These are phyloP conservation scores for Globisporangium carolinianum DNA, from an alignment of 352 stramenopile species.

Conservation along the genomic window DNA sequence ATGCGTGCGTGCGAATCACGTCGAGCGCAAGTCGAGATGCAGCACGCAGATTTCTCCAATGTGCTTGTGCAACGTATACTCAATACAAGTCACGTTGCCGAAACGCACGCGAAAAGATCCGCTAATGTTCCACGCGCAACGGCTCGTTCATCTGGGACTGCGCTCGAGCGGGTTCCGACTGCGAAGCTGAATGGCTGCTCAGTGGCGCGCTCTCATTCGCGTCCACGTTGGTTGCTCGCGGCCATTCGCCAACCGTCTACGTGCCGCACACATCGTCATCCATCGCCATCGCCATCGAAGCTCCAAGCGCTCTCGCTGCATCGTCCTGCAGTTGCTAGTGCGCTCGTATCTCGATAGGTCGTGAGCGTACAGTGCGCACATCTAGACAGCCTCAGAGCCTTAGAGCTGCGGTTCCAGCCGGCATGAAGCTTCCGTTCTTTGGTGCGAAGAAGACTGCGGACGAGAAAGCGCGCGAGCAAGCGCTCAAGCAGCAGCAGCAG, in stretches of 20 bases:
- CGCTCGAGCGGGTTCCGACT: too few relatives aligned
- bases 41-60: too few relatives aligned
- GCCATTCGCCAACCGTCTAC: neutral
- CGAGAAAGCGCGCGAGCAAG: conserved; percentile 4
- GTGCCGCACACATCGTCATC: neutral
- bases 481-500: conserved; percentile 10
- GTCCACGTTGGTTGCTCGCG: neutral
- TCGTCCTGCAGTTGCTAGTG: too few relatives aligned
- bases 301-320: neutral
- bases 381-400: neutral
- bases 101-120: too few relatives aligned
- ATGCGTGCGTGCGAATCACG: too few relatives aligned
- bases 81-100: too few relatives aligned
- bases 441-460: conserved; percentile 6
- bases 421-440: conserved; percentile 11
- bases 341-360: neutral
- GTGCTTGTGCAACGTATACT: too few relatives aligned
- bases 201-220: neutral
- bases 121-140: too few relatives aligned
- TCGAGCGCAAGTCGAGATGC: too few relatives aligned
- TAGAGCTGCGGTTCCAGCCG: neutral
- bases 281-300: neutral
- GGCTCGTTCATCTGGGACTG: too few relatives aligned
- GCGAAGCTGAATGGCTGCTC: too few relatives aligned
- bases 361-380: neutral